Conservation (phyloP, 2,329 filamentous ascomycete genomes). For the Botrytis cinerea region DNA sequence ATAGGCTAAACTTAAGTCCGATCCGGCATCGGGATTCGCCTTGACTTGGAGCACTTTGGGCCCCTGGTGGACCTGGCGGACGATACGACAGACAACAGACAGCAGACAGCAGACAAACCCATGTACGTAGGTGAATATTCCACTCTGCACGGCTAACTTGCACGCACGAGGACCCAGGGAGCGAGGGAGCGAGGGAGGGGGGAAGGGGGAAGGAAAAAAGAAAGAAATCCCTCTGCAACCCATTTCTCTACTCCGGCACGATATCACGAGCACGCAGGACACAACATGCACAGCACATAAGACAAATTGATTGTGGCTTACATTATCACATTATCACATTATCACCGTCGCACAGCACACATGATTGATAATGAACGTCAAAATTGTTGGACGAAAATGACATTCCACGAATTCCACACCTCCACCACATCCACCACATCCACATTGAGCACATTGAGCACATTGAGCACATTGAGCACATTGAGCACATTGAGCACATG, state of each 20-base stretch:
- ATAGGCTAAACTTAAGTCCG: conserved; percentile 18
- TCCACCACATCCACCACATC: background rate
- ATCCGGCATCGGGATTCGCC: conserved; percentile 18
- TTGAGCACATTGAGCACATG: no score
- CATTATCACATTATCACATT: background rate
- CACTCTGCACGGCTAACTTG: no score
- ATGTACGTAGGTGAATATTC: background rate
- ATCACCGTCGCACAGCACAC: background rate
- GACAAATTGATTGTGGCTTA: background rate
- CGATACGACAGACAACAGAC: background rate
- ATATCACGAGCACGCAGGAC: no score
- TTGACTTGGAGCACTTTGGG: background rate
- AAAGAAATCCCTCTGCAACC: no score
- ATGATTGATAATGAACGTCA: background rate
- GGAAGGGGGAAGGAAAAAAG: no score
- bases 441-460: no score
- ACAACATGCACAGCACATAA: no score
- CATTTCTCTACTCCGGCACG: background rate
- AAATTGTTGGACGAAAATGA: background rate
- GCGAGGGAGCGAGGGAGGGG: no score
- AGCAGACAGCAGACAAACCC: background rate
- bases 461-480: no score
- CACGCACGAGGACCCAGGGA: no score
- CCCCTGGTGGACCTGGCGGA: background rate
- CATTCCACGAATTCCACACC: background rate